Evolutionary conservation across 2,329 filamentous ascomycete genomes (phyloP), one percentile per base, ranked within the genome.

Genomic region (Ascosphaera acerosa): DNA sequence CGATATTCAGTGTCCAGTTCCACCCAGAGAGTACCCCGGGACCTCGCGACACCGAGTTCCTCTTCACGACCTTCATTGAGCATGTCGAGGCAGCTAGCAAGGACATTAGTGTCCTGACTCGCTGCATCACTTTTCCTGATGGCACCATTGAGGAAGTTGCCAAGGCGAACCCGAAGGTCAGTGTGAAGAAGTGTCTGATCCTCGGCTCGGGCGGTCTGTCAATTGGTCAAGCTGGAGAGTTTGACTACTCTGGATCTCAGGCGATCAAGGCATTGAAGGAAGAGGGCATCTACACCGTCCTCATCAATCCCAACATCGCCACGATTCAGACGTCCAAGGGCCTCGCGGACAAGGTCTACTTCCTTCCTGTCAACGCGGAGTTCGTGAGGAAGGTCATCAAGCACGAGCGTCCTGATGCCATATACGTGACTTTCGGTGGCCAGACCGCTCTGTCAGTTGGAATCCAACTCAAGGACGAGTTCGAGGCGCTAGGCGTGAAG

Each of bases 1-100:
- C 87, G 32, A 89, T 84, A 58, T 97, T 97, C 63, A 92, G 81
- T 61, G 87, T 94, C n/a, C 87, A 97, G 50, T 97, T 97, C 58
- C 87, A 97, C 48, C 87, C 87, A 0, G 87, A 97, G 55, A 91
- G 82, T 59, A 89, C 81, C 1, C 87, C 87, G 2, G 87, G 87
- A 35, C 87, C 87, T 32, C 69, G 80, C 20, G 87, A 97, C 49
- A 97, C 87, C 17, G 87, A 97, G 51, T 92, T 77, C 48, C 63
- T 97, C 16, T 97, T 97, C 40, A 82, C 97, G 52, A 80, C 94
- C 38, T 97, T 97, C 59, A 76, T 97, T 48, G 59, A 74, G 54
- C 76, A 81, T 14, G 77, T 94, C 41, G 59, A 66, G 46, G 64
- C 73, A 42, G 75, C 75, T 35, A 60, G 81, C 30, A 55, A 64